Evolutionary conservation across 176 grass and related monocot genomes (phyloP).

Genomic region (Aegilops bicornis): DNA sequence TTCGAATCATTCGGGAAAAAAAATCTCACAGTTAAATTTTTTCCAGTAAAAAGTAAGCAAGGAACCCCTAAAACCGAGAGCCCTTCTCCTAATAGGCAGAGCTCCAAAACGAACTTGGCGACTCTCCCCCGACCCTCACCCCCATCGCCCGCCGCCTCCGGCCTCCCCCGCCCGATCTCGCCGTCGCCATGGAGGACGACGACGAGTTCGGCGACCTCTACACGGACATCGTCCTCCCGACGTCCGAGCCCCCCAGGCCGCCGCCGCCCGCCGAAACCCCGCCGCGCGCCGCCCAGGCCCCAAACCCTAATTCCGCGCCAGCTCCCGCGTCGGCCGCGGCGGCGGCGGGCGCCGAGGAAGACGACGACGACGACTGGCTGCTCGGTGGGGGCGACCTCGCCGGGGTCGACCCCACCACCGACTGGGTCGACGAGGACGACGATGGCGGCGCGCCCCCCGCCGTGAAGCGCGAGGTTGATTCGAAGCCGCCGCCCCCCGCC

Average conservation of each 20-base stretch:
- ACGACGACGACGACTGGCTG: constrained; percentile 72
- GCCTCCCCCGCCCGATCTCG: constrained; percentile 13
- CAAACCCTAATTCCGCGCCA: constrained; percentile 37
- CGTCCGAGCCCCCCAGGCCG: constrained; percentile 13
- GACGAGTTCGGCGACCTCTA: constrained; percentile 99
- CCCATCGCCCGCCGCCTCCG: constrained; percentile 35
- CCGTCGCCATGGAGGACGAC: constrained; percentile 76
- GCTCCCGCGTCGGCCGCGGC: background rate
- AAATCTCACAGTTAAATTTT: too few species aligned
- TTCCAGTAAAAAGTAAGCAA: background rate
- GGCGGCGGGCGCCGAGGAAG: background rate
- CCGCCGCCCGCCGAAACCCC: constrained; percentile 2
- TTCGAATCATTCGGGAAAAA: too few species aligned
- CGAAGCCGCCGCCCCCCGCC: constrained; percentile 4
- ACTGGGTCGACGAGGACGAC: constrained; percentile 74
- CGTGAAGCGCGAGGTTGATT: constrained; percentile 37
- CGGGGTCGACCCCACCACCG: constrained; percentile 56
- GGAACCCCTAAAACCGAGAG: background rate
- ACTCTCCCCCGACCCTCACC: background rate
- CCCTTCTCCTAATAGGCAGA: constrained; percentile 4
- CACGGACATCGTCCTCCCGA: constrained; percentile 58
- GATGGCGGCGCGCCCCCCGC: constrained; percentile 3
- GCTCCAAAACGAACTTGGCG: background rate
- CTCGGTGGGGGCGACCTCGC: constrained; percentile 47
- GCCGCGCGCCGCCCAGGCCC: background rate